phyloP scores from a whole-genome alignment of 2,329 filamentous ascomycete species.

The Aspergillus alliaceus region DNA sequence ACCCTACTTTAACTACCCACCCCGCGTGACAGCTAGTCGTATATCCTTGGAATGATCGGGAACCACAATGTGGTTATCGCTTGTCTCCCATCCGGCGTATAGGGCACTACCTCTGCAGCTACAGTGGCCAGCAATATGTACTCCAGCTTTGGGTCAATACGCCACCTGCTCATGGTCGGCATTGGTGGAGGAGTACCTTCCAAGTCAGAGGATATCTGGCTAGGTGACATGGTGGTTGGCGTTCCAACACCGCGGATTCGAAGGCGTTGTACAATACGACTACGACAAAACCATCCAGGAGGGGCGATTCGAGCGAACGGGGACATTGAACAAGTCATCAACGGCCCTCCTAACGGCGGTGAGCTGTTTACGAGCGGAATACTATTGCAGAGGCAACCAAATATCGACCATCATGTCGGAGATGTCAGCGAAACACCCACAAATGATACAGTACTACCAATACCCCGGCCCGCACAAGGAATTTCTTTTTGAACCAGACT shows the following conservation, averaged over 20 bases:
- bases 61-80: constrained; percentile 4
- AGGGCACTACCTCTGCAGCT: constrained; percentile 1
- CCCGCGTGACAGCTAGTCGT: background rate
- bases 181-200: constrained; percentile 18
- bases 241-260: background rate
- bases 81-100: background rate
- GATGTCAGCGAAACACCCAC: no score
- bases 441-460: background rate
- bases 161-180: constrained; percentile 1
- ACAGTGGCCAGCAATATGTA: background rate
- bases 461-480: constrained; percentile 1
- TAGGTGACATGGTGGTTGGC: constrained; percentile 26
- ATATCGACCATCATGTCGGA: constrained; percentile 1
- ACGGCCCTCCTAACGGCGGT: constrained; percentile 1
- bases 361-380: no score
- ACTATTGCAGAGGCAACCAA: background rate
- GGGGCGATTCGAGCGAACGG: constrained; percentile 14
- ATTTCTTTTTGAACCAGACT: constrained; percentile 3
- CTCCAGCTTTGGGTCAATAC: background rate
- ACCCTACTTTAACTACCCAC: background rate
- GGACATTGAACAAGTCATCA: background rate
- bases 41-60: background rate
- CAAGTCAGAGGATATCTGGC: constrained; percentile 14
- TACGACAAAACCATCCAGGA: constrained; percentile 14
- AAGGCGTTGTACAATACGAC: constrained; percentile 21